Evolutionary conservation across 345 rosid genomes (phyloP), one percentile per base, ranked within the genome.

Genomic region (Cardamine resedifolia): DNA sequence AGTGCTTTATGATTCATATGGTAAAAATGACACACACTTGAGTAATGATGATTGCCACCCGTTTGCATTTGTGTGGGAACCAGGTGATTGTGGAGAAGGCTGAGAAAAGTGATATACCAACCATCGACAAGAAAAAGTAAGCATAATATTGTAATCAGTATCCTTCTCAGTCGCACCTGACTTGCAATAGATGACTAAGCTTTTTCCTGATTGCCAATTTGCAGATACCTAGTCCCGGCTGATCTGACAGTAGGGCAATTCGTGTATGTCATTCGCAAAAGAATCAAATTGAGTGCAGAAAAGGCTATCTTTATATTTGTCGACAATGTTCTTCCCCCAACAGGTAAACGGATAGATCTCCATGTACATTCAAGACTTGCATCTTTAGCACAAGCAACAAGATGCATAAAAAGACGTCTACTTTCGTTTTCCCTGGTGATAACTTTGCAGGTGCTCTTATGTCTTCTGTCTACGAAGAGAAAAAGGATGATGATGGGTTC

Each of bases 51-150:
- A 51, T 30, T 33, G 27, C 11, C 38, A 52, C 33, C 10, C 36
- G 2, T 36, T 36, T 55, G 6, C 39, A 23, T 58, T 24, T 49
- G 4, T 31, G 31, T 70, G 72, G 61, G 56, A 57, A 71, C 5
- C 60, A 92, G 98, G 97, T 92, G 58, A 92, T 90, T 65, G 96
- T 90, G 59, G 96, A 88, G 84, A 92, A 85, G 78, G 91, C 87
- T 2, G 89, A 83, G 78, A 85, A 85, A 76, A 92, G 96, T 74
- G 96, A 88, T 71, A 84, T 92, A 31, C 96, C 93, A 12, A 76
- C 74, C 76, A 90, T 90, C 33, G 98, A 90, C 82, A 90, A 88
- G 87, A 88, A 87, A 68, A 92, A 92, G 98, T 90, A 75, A 80
- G 85, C 58, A 64, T 24, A 19, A 12, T n/a, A 14, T 45, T 23